phyloP scores from a whole-genome alignment of 2,329 filamentous ascomycete species.

The Keithomyces neogunnii region DNA sequence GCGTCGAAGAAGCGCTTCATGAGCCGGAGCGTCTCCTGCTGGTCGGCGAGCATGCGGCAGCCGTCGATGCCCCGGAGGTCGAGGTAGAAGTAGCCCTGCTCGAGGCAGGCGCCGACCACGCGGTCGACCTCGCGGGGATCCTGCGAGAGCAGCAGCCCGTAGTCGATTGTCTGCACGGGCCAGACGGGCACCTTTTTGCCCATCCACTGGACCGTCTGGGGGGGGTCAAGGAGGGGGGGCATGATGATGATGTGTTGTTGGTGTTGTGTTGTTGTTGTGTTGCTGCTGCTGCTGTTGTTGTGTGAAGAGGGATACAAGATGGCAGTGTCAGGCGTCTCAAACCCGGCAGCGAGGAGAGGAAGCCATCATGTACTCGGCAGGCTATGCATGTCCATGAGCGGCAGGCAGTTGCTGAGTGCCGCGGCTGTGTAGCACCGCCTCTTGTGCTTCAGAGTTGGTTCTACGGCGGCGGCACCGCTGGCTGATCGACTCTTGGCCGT shows the following conservation, averaged over 20 bases:
- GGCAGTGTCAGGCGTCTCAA: no score
- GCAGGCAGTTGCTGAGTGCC: no score
- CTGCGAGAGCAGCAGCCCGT: constrained; percentile 41
- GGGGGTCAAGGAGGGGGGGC: constrained; percentile 28
- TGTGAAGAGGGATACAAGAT: no score
- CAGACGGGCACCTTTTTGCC: constrained; percentile 41
- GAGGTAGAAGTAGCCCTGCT: constrained; percentile 48
- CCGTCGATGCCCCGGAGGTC: constrained; percentile 45
- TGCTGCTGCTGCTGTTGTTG: no score
- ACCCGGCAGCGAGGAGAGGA: no score
- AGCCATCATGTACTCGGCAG: no score
- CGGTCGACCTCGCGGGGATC: constrained; percentile 45
- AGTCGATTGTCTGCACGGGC: constrained; percentile 44
- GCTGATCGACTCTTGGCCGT: no score
- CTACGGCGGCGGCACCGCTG: no score
- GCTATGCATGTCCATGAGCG: no score
- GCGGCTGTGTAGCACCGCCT: no score
- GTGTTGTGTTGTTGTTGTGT: no score
- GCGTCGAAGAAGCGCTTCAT: constrained; percentile 49
- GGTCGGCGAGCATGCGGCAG: constrained; percentile 41
- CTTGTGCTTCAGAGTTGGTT: no score
- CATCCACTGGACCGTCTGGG: constrained; percentile 39
- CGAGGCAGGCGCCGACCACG: constrained; percentile 38
- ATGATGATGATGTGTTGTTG: constrained; percentile 17
- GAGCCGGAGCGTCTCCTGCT: constrained; percentile 41